Conservation (phyloP, 2,329 filamentous ascomycete species). For the Didymella keratinophila region DNA sequence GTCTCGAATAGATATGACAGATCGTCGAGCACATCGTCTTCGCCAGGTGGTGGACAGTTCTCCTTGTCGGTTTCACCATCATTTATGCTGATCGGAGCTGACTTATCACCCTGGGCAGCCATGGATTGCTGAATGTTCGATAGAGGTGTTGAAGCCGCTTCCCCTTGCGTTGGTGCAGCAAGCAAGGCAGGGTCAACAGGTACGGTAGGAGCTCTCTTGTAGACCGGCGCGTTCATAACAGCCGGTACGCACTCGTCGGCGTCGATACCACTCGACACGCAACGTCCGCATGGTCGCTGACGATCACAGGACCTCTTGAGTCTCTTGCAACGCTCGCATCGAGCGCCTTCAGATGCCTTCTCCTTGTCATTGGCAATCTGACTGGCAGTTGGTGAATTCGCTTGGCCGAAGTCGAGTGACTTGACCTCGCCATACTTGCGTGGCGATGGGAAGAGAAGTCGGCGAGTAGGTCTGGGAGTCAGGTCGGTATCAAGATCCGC, state of each 20-base stretch:
- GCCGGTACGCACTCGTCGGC: conserved; percentile 35
- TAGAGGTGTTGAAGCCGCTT: background rate
- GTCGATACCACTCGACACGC: conserved; percentile 30
- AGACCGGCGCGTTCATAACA: conserved; percentile 26
- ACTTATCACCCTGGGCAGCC: background rate
- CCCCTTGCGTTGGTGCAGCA: background rate
- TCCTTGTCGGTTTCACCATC: conserved; percentile 60
- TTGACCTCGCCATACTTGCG: conserved; percentile 70
- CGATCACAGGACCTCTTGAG: conserved; percentile 37
- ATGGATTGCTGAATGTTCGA: background rate
- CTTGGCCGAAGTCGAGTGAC: conserved; percentile 62
- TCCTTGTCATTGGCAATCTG: conserved; percentile 8
- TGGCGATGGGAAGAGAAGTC: conserved; percentile 80
- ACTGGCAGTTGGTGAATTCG: conserved; percentile 10
- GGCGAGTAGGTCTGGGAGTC: conserved; percentile 69
- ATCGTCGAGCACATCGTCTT: conserved; percentile 56
- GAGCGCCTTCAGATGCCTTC: conserved; percentile 29
- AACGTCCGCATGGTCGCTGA: conserved; percentile 37
- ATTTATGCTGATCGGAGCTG: background rate
- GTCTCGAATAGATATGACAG: conserved; percentile 72
- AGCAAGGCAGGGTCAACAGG: conserved; percentile 14
- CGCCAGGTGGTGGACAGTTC: conserved; percentile 57
- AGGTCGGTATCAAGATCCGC: conserved; percentile 60
- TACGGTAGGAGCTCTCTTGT: conserved; percentile 23
- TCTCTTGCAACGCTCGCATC: conserved; percentile 37